These are phyloP conservation scores for Colletotrichum falcatum DNA, from an alignment of 2,329 filamentous ascomycete species.

Conservation along the genomic window DNA sequence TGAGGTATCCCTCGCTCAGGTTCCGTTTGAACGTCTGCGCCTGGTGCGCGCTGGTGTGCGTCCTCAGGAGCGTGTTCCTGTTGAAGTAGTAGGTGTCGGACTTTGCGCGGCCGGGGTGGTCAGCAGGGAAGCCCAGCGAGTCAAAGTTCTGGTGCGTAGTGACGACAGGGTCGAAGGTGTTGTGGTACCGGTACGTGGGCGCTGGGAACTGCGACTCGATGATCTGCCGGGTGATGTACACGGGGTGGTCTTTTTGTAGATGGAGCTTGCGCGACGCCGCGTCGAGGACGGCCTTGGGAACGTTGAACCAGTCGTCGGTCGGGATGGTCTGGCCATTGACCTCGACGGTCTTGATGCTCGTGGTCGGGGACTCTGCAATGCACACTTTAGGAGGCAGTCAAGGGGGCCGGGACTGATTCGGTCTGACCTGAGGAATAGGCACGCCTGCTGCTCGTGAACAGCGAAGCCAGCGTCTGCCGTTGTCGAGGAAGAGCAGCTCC, in stretches of 20 bases:
- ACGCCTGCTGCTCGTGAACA: slow-evolving; percentile 24
- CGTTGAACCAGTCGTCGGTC: slow-evolving; percentile 88
- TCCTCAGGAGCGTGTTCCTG: slow-evolving; percentile 83
- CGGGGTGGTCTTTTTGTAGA: slow-evolving; percentile 88
- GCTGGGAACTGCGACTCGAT: slow-evolving; percentile 89
- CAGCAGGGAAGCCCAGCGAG: slow-evolving; percentile 88
- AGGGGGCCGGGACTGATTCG: background rate
- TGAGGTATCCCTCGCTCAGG: slow-evolving; percentile 82
- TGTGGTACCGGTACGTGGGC: slow-evolving; percentile 81
- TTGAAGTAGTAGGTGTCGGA: slow-evolving; percentile 98
- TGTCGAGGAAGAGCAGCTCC: slow-evolving; percentile 10
- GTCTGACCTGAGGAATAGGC: slow-evolving; percentile 45
- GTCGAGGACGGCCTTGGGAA: slow-evolving; percentile 78
- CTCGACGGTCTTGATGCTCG: slow-evolving; percentile 54
- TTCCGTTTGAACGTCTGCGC: slow-evolving; percentile 82
- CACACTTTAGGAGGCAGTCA: slow-evolving; percentile 3
- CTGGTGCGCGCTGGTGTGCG: slow-evolving; percentile 95
- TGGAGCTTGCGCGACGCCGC: slow-evolving; percentile 85
- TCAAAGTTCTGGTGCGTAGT: slow-evolving; percentile 92
- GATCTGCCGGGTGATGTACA: slow-evolving; percentile 89
- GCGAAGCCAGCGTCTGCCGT: slow-evolving; percentile 19
- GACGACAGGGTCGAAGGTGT: slow-evolving; percentile 84
- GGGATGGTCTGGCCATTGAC: slow-evolving; percentile 74
- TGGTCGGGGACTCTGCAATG: slow-evolving; percentile 15
- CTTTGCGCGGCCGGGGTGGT: slow-evolving; percentile 87